Conservation (phyloP, 2,329 filamentous ascomycete species). For the Claviceps cyperi region DNA sequence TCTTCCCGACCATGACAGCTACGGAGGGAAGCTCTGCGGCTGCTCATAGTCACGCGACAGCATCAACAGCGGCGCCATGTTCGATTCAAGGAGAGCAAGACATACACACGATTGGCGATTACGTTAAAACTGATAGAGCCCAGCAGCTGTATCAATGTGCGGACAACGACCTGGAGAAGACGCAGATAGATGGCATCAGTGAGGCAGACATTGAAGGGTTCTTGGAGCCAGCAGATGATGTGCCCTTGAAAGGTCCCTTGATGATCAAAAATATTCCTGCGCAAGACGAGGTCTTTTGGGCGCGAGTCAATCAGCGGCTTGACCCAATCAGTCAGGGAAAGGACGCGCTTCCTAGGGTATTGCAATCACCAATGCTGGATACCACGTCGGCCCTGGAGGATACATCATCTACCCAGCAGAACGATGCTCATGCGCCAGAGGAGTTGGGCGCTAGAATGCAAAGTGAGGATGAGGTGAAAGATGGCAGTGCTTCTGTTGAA, state of each 20-base stretch:
- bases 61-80: constrained; percentile 13
- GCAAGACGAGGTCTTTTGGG: constrained; percentile 40
- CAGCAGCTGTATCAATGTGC: background rate
- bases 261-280: constrained; percentile 41
- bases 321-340: constrained; percentile 32
- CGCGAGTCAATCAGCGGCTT: constrained; percentile 35
- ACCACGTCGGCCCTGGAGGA: background rate
- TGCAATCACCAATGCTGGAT: constrained; percentile 11
- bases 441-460: constrained; percentile 4
- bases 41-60: constrained; percentile 16
- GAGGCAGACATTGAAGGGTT: constrained; percentile 12
- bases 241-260: constrained; percentile 34
- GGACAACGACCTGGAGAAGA: background rate
- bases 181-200: background rate
- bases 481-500: constrained; percentile 16
- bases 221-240: constrained; percentile 29
- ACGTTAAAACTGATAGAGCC: background rate
- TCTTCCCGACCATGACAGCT: constrained; percentile 29
- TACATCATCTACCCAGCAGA: background rate
- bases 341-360: constrained; percentile 31
- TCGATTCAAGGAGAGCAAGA: background rate
- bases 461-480: constrained; percentile 13
- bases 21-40: constrained; percentile 19
- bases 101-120: background rate
- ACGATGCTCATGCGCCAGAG: constrained; percentile 11